Evolutionary conservation across 1,139 yeast genomes (phyloP).

Genomic region (Scheffersomyces illinoinensis): DNA sequence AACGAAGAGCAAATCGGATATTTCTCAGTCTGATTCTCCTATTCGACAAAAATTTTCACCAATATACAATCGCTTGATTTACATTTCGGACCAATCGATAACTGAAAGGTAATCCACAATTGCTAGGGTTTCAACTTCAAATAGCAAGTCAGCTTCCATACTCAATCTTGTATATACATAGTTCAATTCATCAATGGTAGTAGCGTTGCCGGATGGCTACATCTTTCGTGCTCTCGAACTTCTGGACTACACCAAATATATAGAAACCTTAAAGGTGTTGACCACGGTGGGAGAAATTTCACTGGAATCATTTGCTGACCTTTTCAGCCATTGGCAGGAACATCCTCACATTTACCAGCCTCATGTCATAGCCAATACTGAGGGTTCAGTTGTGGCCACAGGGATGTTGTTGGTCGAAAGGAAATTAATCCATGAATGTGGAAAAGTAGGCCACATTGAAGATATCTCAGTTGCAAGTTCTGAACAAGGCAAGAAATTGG

Average conservation of each 20-base stretch:
- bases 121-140: not conserved
- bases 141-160: not conserved
- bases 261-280: constrained; percentile 52
- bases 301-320: constrained; percentile 37
- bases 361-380: constrained; percentile 55
- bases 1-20: not conserved
- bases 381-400: constrained; percentile 47
- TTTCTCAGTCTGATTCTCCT: not conserved
- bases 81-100: not conserved
- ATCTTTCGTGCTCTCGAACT: constrained; percentile 47
- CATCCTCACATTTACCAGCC: constrained; percentile 53
- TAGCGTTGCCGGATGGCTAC: constrained; percentile 53
- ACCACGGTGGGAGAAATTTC: constrained; percentile 67
- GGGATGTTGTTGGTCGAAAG: constrained; percentile 56
- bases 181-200: not conserved
- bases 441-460: constrained; percentile 90
- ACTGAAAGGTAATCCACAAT: not conserved
- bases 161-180: not conserved
- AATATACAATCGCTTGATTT: not conserved
- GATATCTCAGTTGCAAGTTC: constrained; percentile 79
- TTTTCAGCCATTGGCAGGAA: constrained; percentile 51
- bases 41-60: not conserved
- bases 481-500: constrained; percentile 85
- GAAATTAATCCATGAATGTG: constrained; percentile 75
- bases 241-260: constrained; percentile 52